phyloP scores from a whole-genome alignment of 2,329 filamentous ascomycete species.

The Lachnellula occidentalis region DNA sequence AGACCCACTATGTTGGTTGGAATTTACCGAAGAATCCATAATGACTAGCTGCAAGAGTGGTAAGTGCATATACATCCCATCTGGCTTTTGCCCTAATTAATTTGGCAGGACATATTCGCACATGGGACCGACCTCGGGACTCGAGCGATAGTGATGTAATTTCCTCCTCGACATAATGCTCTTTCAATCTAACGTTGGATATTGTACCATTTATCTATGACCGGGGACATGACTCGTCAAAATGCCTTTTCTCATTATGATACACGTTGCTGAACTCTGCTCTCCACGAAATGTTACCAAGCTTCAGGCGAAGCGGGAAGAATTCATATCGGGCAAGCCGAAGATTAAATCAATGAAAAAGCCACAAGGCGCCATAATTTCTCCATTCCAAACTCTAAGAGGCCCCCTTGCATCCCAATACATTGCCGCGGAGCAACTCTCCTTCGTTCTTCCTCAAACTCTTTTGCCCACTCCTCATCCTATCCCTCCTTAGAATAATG shows the following conservation, averaged over 20 bases:
- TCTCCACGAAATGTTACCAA: no score
- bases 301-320: no score
- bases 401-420: no score
- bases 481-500: neutral
- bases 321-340: no score
- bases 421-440: no score
- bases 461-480: neutral
- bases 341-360: no score
- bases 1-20: conserved; percentile 83
- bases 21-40: conserved; percentile 90
- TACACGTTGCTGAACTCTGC: no score
- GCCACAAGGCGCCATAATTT: no score
- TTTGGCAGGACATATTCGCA: conserved; percentile 22
- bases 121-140: conserved; percentile 24
- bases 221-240: no score
- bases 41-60: conserved; percentile 88
- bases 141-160: conserved; percentile 10
- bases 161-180: conserved; percentile 1
- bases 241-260: no score
- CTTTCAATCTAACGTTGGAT: neutral
- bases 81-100: neutral
- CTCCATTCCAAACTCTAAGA: no score
- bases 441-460: neutral
- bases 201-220: neutral
- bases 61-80: conserved; percentile 41